These are phyloP conservation scores for Stipa capillata DNA, from an alignment of 176 grass and related monocot species.

Conservation along the genomic window DNA sequence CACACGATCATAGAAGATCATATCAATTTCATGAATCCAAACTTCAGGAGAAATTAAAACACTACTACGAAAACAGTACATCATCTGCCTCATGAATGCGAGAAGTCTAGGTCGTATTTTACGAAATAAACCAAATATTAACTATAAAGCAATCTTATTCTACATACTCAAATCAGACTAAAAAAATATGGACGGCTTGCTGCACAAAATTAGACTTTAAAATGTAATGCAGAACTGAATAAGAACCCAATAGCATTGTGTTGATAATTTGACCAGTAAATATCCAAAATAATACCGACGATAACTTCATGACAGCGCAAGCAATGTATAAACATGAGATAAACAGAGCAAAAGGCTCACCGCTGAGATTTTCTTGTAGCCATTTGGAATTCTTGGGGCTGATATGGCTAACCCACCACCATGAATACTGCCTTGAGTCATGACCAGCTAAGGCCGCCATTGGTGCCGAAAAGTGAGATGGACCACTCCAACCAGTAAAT, in stretches of 20 bases:
- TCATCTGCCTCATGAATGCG: background rate
- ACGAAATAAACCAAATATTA: background rate
- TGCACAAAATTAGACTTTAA: background rate
- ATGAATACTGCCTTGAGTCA: conserved; percentile 58
- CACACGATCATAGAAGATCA: background rate
- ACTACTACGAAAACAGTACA: background rate
- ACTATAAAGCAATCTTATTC: background rate
- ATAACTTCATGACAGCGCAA: background rate
- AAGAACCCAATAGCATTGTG: background rate
- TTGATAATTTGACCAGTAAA: background rate
- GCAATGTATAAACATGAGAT: background rate
- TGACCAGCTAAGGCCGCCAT: conserved; percentile 43
- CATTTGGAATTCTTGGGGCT: conserved; percentile 95
- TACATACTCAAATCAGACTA: background rate
- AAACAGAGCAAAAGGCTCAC: conserved; percentile 32
- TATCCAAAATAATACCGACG: background rate
- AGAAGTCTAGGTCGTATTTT: background rate
- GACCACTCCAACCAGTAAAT: background rate
- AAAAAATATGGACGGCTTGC: background rate
- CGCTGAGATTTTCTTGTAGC: conserved; percentile 81
- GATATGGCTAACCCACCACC: conserved; percentile 85
- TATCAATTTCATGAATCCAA: background rate
- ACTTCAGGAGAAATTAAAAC: background rate
- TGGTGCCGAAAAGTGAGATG: conserved; percentile 8
- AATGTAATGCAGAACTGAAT: background rate